Conservation (phyloP, 1,284 basidiomycete genomes). For the Porogramme epimiltina region DNA sequence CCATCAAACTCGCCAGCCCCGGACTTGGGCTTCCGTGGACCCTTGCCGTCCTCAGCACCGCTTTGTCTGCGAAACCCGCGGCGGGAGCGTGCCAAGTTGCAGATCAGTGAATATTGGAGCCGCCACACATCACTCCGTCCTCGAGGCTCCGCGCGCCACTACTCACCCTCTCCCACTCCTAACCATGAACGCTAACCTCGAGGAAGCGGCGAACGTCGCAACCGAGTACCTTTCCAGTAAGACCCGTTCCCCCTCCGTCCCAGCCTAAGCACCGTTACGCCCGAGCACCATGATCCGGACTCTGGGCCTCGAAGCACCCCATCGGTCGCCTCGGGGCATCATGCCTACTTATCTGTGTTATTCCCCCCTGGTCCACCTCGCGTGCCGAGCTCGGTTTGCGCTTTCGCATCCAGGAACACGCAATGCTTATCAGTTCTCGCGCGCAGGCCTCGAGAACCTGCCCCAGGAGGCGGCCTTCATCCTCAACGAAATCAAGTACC, state of each 20-base stretch:
- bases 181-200: conserved; percentile 43
- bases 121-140: neutral
- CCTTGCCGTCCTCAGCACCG: conserved; percentile 12
- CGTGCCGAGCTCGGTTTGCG: neutral
- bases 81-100: neutral
- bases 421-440: neutral
- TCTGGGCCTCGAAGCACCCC: too few species aligned
- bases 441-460: conserved; percentile 72
- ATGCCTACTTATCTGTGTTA: too few species aligned
- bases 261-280: neutral
- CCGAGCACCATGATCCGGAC: too few species aligned
- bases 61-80: conserved; percentile 15
- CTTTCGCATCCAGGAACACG: neutral
- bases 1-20: conserved; percentile 19
- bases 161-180: neutral
- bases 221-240: conserved; percentile 71
- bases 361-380: too few species aligned
- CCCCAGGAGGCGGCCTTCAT: conserved; percentile 73
- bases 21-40: neutral
- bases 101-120: conserved; percentile 5
- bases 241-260: neutral
- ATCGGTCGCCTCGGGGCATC: too few species aligned
- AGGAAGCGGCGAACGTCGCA: conserved; percentile 71
- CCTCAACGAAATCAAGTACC: conserved; percentile 70
- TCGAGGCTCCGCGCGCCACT: neutral